Base-by-base conservation (phyloP, 2,329 filamentous ascomycete genomes). In the Trichocomaceae sp. region DNA sequence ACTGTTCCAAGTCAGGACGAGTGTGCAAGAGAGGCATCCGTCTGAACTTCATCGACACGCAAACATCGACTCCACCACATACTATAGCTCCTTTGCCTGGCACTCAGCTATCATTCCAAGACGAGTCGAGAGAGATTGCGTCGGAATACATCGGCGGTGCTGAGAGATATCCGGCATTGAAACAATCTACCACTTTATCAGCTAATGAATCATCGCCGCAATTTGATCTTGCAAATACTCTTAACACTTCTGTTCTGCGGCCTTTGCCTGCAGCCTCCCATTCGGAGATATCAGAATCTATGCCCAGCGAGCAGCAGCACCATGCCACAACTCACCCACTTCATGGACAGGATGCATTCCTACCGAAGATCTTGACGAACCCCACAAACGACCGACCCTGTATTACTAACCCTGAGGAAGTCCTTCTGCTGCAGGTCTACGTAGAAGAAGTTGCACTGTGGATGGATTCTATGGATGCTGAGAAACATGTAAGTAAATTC, bases 391-490 rank as follows among this genome's bases (percentile, higher is more conserved):
- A 72, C 29, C 75, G 82, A 37, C 81, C 87, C 50, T 88, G 83
- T 61, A 77, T 96, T 46, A 84, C 82, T 60, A 83, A 82, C 3
- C 81, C 84, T 9, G 88, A 95, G 56, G 90, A 96, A 67, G 81
- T 93, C 0, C 75, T 86, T n/a, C 90, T 90, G 66, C 89, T 96
- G 86, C 89, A 95, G 68, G 85, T 90, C 0, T 97, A 95, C 67
- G 86, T 95, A 6, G 87, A 95, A 64, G 87, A 96, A 61, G 88
- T 97, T 2, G 90, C 87, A 0, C 72, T 90, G 2, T 96, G 92
- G 90, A 95, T 97, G 88, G 92, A 96, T 71, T 88, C 85, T 42
- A 84, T 96, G 76, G 89, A 95, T 72, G 80, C 83, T 33, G 80
- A 85, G 60, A 92, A 92, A 72, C 88, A 95, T 67, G 79, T 82